phyloP scores from a whole-genome alignment of 2,329 filamentous ascomycete species.

The Aspergillus novoparasiticus region DNA sequence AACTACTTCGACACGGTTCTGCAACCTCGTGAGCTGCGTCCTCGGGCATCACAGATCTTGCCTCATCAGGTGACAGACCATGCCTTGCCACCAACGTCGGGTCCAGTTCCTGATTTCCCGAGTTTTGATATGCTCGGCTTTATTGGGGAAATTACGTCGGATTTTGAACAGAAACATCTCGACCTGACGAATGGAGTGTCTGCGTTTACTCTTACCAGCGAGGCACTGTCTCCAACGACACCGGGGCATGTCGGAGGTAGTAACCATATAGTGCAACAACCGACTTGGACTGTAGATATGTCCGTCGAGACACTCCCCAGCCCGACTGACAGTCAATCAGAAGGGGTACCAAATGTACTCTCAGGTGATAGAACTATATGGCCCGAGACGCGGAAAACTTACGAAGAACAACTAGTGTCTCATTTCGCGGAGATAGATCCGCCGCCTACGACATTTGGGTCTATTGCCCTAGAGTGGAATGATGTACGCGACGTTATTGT shows the following conservation, averaged over 20 bases:
- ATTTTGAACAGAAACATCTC: slow-evolving; percentile 38
- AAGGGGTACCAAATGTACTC: neutral
- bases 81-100: slow-evolving; percentile 13
- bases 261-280: neutral
- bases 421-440: slow-evolving; percentile 32
- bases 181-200: slow-evolving; percentile 30
- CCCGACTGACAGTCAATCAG: neutral
- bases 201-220: slow-evolving; percentile 16
- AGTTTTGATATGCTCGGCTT: slow-evolving; percentile 40
- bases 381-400: slow-evolving; percentile 22
- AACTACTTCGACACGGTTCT: slow-evolving; percentile 34
- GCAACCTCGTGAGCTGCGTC: slow-evolving; percentile 28
- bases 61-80: neutral
- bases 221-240: slow-evolving; percentile 9
- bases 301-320: neutral
- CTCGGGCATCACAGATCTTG: neutral
- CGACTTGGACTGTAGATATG: neutral
- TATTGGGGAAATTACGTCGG: slow-evolving; percentile 40
- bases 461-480: slow-evolving; percentile 36
- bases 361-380: slow-evolving; percentile 13
- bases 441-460: slow-evolving; percentile 35
- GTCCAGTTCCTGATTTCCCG: slow-evolving; percentile 13
- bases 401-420: slow-evolving; percentile 34
- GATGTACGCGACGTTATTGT: slow-evolving; percentile 31
- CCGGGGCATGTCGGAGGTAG: neutral